phyloP scores from a whole-genome alignment of 2,329 filamentous ascomycete species.

The Sporothrix pallida region DNA sequence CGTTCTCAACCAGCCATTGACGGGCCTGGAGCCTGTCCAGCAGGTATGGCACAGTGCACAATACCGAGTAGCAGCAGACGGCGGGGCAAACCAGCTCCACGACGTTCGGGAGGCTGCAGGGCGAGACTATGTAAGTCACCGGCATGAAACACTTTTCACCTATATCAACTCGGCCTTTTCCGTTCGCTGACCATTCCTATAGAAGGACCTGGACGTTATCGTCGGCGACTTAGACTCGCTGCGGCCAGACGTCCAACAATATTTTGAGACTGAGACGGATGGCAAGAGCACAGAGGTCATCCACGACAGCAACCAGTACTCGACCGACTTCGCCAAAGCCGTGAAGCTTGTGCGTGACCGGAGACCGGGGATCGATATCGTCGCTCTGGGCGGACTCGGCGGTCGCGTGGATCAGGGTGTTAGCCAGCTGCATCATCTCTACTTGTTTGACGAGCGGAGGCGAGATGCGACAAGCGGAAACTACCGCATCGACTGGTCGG shows the following conservation, averaged over 20 bases:
- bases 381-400: constrained; percentile 82
- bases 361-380: constrained; percentile 59
- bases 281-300: constrained; percentile 62
- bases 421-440: constrained; percentile 86
- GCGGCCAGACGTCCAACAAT: constrained; percentile 62
- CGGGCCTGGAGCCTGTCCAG: constrained; percentile 54
- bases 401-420: constrained; percentile 93
- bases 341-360: constrained; percentile 61
- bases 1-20: constrained; percentile 59
- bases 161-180: constrained; percentile 45
- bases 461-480: constrained; percentile 16
- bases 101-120: constrained; percentile 44
- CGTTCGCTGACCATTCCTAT: background rate
- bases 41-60: constrained; percentile 54
- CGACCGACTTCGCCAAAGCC: constrained; percentile 90
- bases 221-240: constrained; percentile 93
- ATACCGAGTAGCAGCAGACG: constrained; percentile 78
- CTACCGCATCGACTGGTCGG: constrained; percentile 37
- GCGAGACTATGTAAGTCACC: constrained; percentile 47
- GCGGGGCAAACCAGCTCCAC: constrained; percentile 80
- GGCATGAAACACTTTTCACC: background rate
- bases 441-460: constrained; percentile 57
- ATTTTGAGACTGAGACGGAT: constrained; percentile 62
- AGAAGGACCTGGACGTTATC: constrained; percentile 66
- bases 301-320: constrained; percentile 78